Base-by-base conservation (phyloP, 2,329 filamentous ascomycete genomes). In the Chaetomiaceae sp. region DNA sequence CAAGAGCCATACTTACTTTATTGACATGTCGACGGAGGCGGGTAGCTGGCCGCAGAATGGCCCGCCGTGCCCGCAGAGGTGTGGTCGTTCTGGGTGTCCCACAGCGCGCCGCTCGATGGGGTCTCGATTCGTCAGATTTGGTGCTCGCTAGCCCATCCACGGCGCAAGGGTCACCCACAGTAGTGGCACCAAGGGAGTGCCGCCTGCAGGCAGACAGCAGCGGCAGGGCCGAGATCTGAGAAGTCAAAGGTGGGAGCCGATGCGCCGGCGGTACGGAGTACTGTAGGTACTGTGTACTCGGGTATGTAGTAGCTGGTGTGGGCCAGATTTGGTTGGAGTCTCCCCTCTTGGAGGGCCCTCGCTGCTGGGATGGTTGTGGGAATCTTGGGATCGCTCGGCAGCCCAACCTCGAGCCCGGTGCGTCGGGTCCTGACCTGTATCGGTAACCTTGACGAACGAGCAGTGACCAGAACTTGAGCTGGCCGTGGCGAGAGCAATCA, bases 21-120 rank as follows among this genome's bases (percentile, higher is more conserved):
- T 71, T 66, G 71, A 72, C 71, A 72, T 72, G 65, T 63, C 64
- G 60, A 63, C 65, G 27, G 61, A 60, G 61, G 63, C 60, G 50
- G 47, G 42, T 47, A 63, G 64, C 64, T 64, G 61, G 61, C 63
- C 60, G 63, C 61, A 62, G 61, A 47, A 59, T 59, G 57, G 57
- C 58, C 58, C 44, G 49, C 56, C 29, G 47, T 58, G 59, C 52
- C 55, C 43, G 54, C 56, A 51, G 58, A 56, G 54, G 37, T 48
- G 39, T 47, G 39, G 55, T 57, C 49, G 63, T 59, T n/a, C 52
- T 47, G 39, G 39, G 34, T 60, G 61, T 62, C 61, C 62, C 60
- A 62, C 62, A 58, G 19, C 43, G 40, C n/a, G 44, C 44, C 38
- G 60, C 67, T 64, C 65, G 65, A 67, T 65, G 63, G 65, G 62